A percentile compares a stretch with the other conserved stretches of the same genome.
Conservation (phyloP, 805 yeast genomes). For the Zygosaccharomyces bailii region DNA sequence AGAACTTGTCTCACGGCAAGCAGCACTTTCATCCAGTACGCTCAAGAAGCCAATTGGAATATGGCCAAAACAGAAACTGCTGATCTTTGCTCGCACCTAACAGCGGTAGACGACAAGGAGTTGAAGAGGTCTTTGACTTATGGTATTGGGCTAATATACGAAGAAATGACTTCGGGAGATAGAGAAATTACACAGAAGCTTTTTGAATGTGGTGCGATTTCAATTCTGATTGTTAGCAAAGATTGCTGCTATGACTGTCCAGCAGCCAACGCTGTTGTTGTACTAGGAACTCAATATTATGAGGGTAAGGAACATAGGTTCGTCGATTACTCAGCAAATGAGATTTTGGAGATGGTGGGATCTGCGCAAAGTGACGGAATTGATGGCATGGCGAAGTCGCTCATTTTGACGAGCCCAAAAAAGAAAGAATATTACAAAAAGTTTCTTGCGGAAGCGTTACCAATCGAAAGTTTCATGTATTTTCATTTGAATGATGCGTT, state of each 20-base stretch:
- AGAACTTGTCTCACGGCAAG: conserved; percentile 53
- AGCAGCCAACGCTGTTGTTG: conserved; percentile 50
- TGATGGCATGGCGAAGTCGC: conserved; percentile 41
- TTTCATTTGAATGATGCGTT: conserved; percentile 61
- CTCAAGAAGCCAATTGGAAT: conserved; percentile 37
- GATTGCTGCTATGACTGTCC: conserved; percentile 54
- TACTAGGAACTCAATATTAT: conserved; percentile 66
- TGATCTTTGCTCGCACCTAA: conserved; percentile 41
- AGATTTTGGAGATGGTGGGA: conserved; percentile 63
- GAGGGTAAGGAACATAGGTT: conserved; percentile 73
- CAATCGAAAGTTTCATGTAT: conserved; percentile 75
- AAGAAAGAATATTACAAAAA: conserved; percentile 63
- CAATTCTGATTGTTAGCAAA: conserved; percentile 57
- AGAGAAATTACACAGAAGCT: conserved; percentile 51
- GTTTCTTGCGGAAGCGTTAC: conserved; percentile 70
- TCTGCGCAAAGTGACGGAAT: conserved; percentile 33
- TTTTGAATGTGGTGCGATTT: conserved; percentile 47
- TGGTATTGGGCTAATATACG: conserved; percentile 66
- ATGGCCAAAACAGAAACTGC: conserved; percentile 34
- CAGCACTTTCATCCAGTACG: conserved; percentile 40
- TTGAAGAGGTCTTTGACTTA: conserved; percentile 43
- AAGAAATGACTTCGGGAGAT: conserved; percentile 56
- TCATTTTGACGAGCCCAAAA: conserved; percentile 54
- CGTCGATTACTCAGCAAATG: conserved; percentile 63
- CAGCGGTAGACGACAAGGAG: conserved; percentile 45